A percentile compares a stretch with the other conserved stretches of the same genome.
Conservation (phyloP, 1,139 yeast genomes). For the Ogataea hybrid region DNA sequence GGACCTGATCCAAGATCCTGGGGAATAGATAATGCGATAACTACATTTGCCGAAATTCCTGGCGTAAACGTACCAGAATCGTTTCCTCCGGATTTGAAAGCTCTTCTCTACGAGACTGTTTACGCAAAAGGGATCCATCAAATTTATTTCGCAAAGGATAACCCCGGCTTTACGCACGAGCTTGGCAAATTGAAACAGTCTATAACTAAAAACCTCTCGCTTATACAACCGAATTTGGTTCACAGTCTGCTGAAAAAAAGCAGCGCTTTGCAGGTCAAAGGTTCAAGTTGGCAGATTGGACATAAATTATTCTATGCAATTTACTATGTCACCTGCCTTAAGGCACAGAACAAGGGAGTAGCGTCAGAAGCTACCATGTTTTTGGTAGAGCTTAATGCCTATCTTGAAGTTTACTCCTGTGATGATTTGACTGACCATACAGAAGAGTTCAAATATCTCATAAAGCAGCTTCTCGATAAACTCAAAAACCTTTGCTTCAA, state of each 20-base stretch:
- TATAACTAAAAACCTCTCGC: slow-evolving; percentile 2
- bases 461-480: slow-evolving; percentile 3
- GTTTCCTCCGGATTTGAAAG: slow-evolving; percentile 12
- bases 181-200: slow-evolving; percentile 5
- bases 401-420: slow-evolving; percentile 6
- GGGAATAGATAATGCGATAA: slow-evolving; percentile 12
- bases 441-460: background rate
- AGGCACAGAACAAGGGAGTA: background rate
- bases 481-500: slow-evolving; percentile 3
- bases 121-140: slow-evolving; percentile 16
- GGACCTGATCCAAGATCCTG: slow-evolving; percentile 9
- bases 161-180: background rate
- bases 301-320: slow-evolving; percentile 14
- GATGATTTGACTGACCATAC: slow-evolving; percentile 1
- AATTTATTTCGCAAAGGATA: slow-evolving; percentile 4
- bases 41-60: slow-evolving; percentile 13
- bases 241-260: slow-evolving; percentile 9
- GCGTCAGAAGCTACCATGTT: slow-evolving; percentile 5
- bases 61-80: slow-evolving; percentile 7
- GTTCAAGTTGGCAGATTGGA: slow-evolving; percentile 12
- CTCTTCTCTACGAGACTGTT: slow-evolving; percentile 10
- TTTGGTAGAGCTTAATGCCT: slow-evolving; percentile 14
- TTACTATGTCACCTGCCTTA: slow-evolving; percentile 5
- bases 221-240: slow-evolving; percentile 1
- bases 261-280: slow-evolving; percentile 7